Conservation (phyloP, 176 grass and related monocot genomes). For the Melocanna baccifera region DNA sequence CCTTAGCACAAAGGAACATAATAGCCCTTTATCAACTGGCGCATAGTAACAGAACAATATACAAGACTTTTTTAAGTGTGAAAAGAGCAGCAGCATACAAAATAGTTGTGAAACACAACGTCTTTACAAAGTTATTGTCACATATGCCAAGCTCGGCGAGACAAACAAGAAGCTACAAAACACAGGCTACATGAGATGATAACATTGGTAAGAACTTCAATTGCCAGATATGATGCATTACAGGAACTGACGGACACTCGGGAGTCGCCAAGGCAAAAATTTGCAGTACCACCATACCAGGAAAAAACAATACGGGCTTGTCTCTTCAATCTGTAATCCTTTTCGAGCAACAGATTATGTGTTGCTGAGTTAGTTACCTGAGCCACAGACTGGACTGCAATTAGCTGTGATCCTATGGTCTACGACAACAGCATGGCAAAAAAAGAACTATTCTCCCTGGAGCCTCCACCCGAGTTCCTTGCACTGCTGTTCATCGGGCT, state of each 20-base stretch:
- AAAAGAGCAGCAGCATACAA: background rate
- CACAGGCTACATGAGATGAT: background rate
- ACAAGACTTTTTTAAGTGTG: background rate
- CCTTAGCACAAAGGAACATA: no score
- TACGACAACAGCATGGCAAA: background rate
- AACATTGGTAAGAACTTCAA: conserved; percentile 15
- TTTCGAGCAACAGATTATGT: background rate
- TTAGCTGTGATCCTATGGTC: background rate
- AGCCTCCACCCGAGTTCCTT: conserved; percentile 77
- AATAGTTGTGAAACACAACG: background rate
- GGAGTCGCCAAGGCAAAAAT: background rate
- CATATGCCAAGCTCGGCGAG: conserved; percentile 18
- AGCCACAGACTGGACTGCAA: background rate
- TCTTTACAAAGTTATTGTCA: background rate
- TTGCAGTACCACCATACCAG: background rate
- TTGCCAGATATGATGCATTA: conserved; percentile 9
- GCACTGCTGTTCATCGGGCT: conserved; percentile 78
- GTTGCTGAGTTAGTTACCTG: conserved; percentile 2
- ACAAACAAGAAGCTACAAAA: conserved; percentile 4
- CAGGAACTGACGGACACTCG: background rate
- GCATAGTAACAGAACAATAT: background rate
- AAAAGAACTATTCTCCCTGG: conserved; percentile 14
- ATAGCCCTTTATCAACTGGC: background rate
- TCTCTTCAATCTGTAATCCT: background rate
- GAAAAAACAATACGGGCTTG: conserved; percentile 6